Percentiles rank a stretch among this genome's conserved stretches.
phyloP scores from a whole-genome alignment of 441 rosid species.

The Syzygium malaccense region DNA sequence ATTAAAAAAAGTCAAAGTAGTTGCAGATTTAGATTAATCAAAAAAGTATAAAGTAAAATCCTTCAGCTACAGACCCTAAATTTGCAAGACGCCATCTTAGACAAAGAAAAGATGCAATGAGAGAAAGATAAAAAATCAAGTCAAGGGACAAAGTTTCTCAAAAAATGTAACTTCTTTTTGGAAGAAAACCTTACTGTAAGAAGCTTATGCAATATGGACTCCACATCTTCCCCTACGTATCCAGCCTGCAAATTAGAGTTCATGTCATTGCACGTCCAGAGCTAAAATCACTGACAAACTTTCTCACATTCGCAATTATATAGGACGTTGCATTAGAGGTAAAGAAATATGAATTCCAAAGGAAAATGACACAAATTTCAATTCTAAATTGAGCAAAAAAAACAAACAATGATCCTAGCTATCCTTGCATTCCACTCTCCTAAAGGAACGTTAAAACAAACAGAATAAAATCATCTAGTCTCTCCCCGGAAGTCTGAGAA shows the following conservation, averaged over 20 bases:
- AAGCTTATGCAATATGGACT: conserved; percentile 93
- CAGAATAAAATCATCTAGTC: neutral
- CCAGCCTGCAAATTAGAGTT: conserved; percentile 71
- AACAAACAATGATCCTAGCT: neutral
- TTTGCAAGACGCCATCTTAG: neutral
- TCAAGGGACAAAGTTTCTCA: neutral
- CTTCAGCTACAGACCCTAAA: neutral
- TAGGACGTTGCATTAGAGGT: neutral
- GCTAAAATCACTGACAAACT: neutral
- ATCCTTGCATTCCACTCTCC: neutral
- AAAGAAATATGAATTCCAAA: neutral
- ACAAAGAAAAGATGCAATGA: neutral
- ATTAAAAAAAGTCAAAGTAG: neutral
- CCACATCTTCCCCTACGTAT: conserved; percentile 98
- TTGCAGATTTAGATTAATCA: neutral
- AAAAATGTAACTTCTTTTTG: neutral
- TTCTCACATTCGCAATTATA: neutral
- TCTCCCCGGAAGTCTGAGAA: neutral
- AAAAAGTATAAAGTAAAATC: neutral
- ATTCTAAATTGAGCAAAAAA: neutral
- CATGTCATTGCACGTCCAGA: neutral
- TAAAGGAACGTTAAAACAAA: neutral
- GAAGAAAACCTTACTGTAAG: conserved; percentile 42
- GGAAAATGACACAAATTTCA: neutral
- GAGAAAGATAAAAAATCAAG: neutral